Conservation (phyloP, 352 stramenopile genomes). For the Phytophthora sojae region DNA sequence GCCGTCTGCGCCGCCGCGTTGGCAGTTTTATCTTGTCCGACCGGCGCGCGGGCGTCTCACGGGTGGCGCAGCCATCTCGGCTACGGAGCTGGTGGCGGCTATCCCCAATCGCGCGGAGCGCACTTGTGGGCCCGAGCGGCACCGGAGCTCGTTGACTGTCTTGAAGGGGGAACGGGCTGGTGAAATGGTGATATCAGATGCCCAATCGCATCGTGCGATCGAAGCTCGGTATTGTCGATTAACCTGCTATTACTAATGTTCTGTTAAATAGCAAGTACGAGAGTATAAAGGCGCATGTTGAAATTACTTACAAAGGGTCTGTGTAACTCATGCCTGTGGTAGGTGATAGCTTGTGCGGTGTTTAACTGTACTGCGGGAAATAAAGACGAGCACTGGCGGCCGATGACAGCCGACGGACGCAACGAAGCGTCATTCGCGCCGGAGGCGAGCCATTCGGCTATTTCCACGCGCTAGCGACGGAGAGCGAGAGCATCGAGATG, state of each 20-base stretch:
- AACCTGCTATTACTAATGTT: too few species aligned
- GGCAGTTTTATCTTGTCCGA: slow-evolving; percentile 7
- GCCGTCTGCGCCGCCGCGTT: neutral
- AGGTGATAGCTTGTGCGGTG: too few species aligned
- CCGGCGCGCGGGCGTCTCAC: slow-evolving; percentile 6
- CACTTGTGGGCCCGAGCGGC: neutral
- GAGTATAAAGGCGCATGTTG: too few species aligned
- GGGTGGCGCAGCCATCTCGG: slow-evolving; percentile 24
- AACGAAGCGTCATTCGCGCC: slow-evolving; percentile 20
- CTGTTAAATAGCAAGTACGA: too few species aligned
- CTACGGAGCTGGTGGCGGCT: neutral
- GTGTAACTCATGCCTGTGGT: too few species aligned
- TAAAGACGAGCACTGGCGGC: neutral
- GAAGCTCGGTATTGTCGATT: neutral
- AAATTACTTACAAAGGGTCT: too few species aligned
- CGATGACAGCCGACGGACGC: slow-evolving; percentile 19
- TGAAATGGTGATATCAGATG: slow-evolving; percentile 2
- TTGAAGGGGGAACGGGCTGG: neutral
- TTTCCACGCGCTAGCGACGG: slow-evolving; percentile 12
- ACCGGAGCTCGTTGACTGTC: neutral
- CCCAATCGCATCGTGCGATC: neutral
- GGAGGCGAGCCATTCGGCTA: slow-evolving; percentile 26
- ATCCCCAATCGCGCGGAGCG: neutral
- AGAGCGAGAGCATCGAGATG: slow-evolving; percentile 19
- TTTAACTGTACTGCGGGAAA: too few species aligned